A percentile compares a stretch with the other conserved stretches of the same genome.
phyloP scores from a whole-genome alignment of 2,329 filamentous ascomycete species.

The Zasmidium citrigriseum region DNA sequence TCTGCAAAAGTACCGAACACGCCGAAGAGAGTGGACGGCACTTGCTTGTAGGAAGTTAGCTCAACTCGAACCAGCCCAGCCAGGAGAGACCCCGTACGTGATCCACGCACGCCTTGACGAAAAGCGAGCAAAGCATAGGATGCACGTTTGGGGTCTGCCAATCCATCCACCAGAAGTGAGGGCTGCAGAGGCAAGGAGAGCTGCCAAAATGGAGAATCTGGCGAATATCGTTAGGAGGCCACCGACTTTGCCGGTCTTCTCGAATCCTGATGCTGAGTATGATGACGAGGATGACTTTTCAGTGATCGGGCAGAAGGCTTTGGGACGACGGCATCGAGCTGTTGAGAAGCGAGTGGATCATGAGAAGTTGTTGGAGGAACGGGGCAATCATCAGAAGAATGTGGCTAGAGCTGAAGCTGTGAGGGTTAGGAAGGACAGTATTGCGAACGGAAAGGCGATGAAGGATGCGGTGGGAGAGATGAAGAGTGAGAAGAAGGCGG shows the following conservation, averaged over 20 bases:
- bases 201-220: neutral
- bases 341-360: neutral
- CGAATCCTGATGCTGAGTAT: neutral
- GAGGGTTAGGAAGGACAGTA: neutral
- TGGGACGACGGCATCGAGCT: neutral
- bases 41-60: neutral
- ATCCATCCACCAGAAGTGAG: neutral
- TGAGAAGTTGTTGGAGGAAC: neutral
- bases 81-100: neutral
- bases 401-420: neutral
- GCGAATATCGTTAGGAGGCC: neutral
- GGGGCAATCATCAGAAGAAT: neutral
- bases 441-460: no score
- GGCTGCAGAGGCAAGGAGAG: neutral
- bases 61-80: neutral
- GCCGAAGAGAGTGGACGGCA: neutral
- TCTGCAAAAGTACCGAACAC: neutral
- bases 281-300: neutral
- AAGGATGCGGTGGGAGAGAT: no score
- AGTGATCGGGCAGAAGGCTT: neutral
- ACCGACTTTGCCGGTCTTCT: neutral
- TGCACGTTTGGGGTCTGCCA: neutral
- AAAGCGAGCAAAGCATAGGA: neutral
- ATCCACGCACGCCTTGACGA: neutral
- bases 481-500: neutral